Evolutionary conservation across 257 asterid species (phyloP).

Genomic region (Scutellaria galericulata): DNA sequence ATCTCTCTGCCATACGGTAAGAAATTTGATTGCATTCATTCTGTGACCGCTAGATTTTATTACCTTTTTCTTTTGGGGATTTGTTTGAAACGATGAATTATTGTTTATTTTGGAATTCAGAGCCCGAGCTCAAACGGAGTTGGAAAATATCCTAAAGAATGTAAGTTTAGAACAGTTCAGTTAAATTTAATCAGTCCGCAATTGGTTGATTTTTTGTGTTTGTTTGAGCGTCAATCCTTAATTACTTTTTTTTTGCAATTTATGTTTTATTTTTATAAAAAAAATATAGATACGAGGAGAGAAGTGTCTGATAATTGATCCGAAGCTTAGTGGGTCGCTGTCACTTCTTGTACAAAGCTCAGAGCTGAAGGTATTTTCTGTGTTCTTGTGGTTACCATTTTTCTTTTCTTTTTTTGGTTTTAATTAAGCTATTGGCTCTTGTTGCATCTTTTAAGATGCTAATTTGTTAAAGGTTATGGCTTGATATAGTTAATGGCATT

Average conservation of each 20-base stretch:
- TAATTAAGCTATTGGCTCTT: constrained; percentile 3
- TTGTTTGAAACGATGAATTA: constrained; percentile 5
- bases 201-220: constrained; percentile 7
- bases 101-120: constrained; percentile 47
- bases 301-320: constrained; percentile 92
- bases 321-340: constrained; percentile 92
- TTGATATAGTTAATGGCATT: not conserved
- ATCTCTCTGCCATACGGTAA: constrained; percentile 72
- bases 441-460: constrained; percentile 5
- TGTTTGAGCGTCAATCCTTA: not conserved
- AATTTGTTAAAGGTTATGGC: constrained; percentile 2
- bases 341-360: constrained; percentile 83
- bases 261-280: constrained; percentile 5
- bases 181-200: constrained; percentile 4
- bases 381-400: constrained; percentile 7
- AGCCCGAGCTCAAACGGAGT: constrained; percentile 81
- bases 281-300: constrained; percentile 78
- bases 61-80: not conserved
- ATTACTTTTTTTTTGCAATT: not conserved
- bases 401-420: not conserved
- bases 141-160: constrained; percentile 67
- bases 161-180: constrained; percentile 51
- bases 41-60: not conserved
- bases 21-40: constrained; percentile 12
- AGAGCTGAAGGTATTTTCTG: constrained; percentile 69